phyloP scores from a whole-genome alignment of 106 monocot genomes.

The Phalaenopsis equestris region DNA sequence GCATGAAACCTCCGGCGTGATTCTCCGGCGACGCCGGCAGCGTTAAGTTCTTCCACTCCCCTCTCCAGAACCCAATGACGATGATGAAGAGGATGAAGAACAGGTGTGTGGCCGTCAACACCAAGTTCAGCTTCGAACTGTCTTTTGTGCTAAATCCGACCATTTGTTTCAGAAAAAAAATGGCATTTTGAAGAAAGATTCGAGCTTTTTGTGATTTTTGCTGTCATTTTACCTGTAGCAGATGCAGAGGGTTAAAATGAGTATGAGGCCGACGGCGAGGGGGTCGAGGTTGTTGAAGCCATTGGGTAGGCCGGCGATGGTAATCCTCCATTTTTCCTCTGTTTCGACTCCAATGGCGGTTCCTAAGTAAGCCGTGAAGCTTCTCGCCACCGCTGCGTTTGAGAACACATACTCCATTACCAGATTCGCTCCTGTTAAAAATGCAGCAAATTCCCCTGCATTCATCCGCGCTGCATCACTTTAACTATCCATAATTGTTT shows the following conservation, averaged over 20 bases:
- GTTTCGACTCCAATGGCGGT: slow-evolving; percentile 57
- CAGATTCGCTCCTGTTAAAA: slow-evolving; percentile 82
- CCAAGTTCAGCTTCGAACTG: slow-evolving; percentile 79
- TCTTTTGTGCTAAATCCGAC: slow-evolving; percentile 57
- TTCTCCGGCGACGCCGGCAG: slow-evolving; percentile 38
- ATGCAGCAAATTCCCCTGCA: slow-evolving; percentile 89
- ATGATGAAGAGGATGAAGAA: slow-evolving; percentile 86
- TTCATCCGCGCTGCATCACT: not conserved
- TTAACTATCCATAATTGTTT: no score
- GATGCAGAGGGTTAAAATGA: slow-evolving; percentile 57
- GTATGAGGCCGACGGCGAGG: slow-evolving; percentile 60
- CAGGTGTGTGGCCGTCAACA: slow-evolving; percentile 61
- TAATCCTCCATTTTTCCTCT: slow-evolving; percentile 52
- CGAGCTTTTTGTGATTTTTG: not conserved
- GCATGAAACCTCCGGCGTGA: slow-evolving; percentile 62
- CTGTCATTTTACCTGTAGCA: slow-evolving; percentile 57
- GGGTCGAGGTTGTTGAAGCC: slow-evolving; percentile 88
- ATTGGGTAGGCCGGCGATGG: slow-evolving; percentile 50
- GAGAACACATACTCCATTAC: slow-evolving; percentile 98
- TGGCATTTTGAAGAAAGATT: not conserved
- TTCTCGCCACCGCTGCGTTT: slow-evolving; percentile 87
- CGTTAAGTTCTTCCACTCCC: slow-evolving; percentile 49
- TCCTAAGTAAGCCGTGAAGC: slow-evolving; percentile 81
- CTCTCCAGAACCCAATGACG: slow-evolving; percentile 62
- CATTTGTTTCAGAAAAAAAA: not conserved